phyloP scores from a whole-genome alignment of 225 moss, liverwort and hornwort genomes.

The Rhytidiadelphus loreus region DNA sequence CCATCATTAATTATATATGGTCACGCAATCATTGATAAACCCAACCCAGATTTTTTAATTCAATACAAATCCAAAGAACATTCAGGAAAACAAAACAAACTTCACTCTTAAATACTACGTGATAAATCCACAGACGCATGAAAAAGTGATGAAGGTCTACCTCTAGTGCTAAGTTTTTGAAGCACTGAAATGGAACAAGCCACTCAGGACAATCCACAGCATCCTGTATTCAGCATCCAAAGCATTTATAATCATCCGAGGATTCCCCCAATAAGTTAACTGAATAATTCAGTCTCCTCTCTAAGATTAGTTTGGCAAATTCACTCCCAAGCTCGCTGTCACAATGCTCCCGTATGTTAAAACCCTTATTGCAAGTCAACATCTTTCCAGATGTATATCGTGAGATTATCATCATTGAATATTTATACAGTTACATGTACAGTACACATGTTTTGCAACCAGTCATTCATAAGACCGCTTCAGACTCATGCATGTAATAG shows the following conservation, averaged over 20 bases:
- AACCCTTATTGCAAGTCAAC: not conserved
- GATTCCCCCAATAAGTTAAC: not conserved
- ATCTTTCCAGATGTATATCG: not conserved
- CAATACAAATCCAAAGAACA: not conserved
- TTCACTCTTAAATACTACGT: not conserved
- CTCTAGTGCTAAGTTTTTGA: constrained; percentile 79
- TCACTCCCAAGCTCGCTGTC: not conserved
- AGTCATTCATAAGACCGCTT: not conserved
- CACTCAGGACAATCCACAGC: constrained; percentile 98
- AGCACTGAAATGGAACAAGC: constrained; percentile 91
- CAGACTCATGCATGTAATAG: not conserved
- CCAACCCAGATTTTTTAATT: not conserved
- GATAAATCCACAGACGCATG: not conserved
- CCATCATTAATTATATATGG: not conserved
- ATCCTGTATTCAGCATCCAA: constrained; percentile 48
- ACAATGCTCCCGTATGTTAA: not conserved
- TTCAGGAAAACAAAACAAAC: not conserved
- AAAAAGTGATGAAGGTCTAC: not conserved
- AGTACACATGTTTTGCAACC: not conserved
- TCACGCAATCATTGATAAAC: not conserved
- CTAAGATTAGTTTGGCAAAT: not conserved
- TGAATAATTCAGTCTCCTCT: not conserved
- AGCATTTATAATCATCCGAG: not conserved
- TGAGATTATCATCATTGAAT: not conserved
- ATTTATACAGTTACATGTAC: not conserved